Percentiles rank a stretch among this genome's conserved stretches.
Evolutionary conservation across 768 basidiomycete genomes (phyloP).

Genomic region (Trametes cinnabarina): DNA sequence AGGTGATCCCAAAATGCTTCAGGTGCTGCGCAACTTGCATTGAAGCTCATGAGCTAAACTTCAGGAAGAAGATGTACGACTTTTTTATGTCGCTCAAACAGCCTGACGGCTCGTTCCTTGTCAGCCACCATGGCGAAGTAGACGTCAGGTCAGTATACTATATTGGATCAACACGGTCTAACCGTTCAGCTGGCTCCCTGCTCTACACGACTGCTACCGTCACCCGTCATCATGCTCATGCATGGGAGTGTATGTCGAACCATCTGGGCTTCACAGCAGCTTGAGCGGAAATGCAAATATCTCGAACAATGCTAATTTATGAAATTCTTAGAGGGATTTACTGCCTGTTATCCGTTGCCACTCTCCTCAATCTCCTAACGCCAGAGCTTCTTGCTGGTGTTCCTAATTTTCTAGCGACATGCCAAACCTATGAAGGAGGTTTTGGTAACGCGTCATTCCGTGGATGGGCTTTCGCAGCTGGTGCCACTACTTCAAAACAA

Average conservation of each 20-base stretch:
- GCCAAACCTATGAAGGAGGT: conserved; percentile 98
- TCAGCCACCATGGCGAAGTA: conserved; percentile 84
- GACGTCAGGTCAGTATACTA: conserved; percentile 73
- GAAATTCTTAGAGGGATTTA: conserved; percentile 76
- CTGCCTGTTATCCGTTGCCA: conserved; percentile 82
- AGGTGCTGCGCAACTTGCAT: not conserved
- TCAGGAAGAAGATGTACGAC: conserved; percentile 71
- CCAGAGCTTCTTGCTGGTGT: conserved; percentile 80
- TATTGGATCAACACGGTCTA: not conserved
- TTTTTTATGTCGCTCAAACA: conserved; percentile 94
- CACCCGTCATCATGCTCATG: too few relatives aligned
- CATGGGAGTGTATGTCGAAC: too few relatives aligned
- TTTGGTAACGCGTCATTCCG: conserved; percentile 45
- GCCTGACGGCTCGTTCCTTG: conserved; percentile 89
- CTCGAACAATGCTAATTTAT: not conserved
- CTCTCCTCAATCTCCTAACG: conserved; percentile 82
- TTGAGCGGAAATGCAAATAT: not conserved
- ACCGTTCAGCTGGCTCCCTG: too few relatives aligned
- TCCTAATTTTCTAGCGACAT: conserved; percentile 77
- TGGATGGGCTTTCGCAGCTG: conserved; percentile 26
- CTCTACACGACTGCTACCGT: not conserved
- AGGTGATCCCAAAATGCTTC: conserved; percentile 44
- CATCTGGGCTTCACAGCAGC: too few relatives aligned
- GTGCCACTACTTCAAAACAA: conserved; percentile 1
- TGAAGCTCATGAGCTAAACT: not conserved